A percentile compares a stretch with the other conserved stretches of the same genome.
These are phyloP conservation scores for Jatropha podagrica DNA, from an alignment of 441 rosid genomes.

Conservation along the genomic window DNA sequence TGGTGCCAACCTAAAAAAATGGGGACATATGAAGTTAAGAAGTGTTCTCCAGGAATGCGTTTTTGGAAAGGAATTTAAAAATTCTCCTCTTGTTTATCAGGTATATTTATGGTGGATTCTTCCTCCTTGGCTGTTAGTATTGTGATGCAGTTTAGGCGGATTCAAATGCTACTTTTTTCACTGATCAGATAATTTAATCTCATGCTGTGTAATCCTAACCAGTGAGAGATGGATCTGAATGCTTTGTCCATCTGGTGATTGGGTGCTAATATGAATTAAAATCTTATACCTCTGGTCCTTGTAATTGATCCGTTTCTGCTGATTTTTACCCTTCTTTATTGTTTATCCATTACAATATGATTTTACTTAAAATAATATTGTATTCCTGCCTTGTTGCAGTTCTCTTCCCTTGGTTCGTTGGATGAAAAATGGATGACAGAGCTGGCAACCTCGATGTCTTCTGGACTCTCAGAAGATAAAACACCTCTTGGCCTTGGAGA, in stretches of 20 bases:
- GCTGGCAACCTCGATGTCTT: conserved; percentile 78
- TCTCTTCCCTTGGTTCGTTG: conserved; percentile 93
- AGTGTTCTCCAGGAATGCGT: conserved; percentile 66
- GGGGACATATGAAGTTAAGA: conserved; percentile 94
- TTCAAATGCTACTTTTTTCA: not conserved
- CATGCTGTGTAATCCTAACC: not conserved
- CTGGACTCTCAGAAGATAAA: conserved; percentile 75
- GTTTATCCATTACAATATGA: not conserved
- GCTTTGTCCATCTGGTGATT: not conserved
- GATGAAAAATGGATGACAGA: conserved; percentile 96
- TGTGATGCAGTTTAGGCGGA: not conserved
- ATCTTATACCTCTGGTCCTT: not conserved
- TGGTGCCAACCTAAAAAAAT: conserved; percentile 68
- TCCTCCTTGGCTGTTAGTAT: conserved; percentile 13
- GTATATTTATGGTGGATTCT: conserved; percentile 31
- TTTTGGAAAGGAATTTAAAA: conserved; percentile 68
- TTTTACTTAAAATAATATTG: conserved; percentile 8
- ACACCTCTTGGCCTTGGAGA: conserved; percentile 75
- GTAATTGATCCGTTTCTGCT: not conserved
- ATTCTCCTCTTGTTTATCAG: conserved; percentile 88
- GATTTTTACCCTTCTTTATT: not conserved
- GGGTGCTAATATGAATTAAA: not conserved
- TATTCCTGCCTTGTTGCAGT: conserved; percentile 43
- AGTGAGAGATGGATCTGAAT: not conserved
- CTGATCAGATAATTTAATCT: not conserved